Evolutionary conservation across 169 alveolate species (phyloP), one percentile per base, ranked within the genome.

Genomic region (Plasmodium relictum): DNA sequence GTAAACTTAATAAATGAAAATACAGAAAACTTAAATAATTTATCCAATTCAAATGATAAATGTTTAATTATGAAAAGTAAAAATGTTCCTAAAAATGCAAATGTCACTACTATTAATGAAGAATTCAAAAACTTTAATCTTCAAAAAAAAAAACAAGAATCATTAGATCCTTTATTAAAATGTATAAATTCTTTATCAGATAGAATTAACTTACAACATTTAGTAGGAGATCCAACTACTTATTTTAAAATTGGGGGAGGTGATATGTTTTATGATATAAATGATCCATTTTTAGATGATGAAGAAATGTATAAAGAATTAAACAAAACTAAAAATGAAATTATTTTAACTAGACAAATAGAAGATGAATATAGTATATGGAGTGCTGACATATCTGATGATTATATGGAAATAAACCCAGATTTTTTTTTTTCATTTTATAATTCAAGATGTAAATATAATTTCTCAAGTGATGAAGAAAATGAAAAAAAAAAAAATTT

Each of bases 271-370:
- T 94, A 94, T 65, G 96, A 94, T 63, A 94, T 94, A 24, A 93
- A 94, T 76, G 96, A 94, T 80, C 96, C 96, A 8, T 94, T 94
- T 62, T 87, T 94, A 44, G 96, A 94, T 73, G 96, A 94, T 44
- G 92, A 72, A 69, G 94, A 85, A 54, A 94, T 94, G 95, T 90
- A 83, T 70, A 78, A 83, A 48, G 95, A 92, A 73, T 74, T 94
- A 45, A 78, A 88, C 41, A 73, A 92, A 76, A 88, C 94, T 9
- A 88, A 87, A 65, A 86, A 86, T 59, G 95, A 94, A 39, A 88
- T 94, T 2, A 48, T 94, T 58, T 73, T 65, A 18, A 92, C 93
- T 59, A 88, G 90, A 45, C 93, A 89, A 52, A 94, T 92, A 80
- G 95, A 92, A 68, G 89, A 73, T 31, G 95, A 94, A 37, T 94